Evolutionary conservation across 2,329 filamentous ascomycete genomes (phyloP).

Genomic region (Calonectria naviculata): DNA sequence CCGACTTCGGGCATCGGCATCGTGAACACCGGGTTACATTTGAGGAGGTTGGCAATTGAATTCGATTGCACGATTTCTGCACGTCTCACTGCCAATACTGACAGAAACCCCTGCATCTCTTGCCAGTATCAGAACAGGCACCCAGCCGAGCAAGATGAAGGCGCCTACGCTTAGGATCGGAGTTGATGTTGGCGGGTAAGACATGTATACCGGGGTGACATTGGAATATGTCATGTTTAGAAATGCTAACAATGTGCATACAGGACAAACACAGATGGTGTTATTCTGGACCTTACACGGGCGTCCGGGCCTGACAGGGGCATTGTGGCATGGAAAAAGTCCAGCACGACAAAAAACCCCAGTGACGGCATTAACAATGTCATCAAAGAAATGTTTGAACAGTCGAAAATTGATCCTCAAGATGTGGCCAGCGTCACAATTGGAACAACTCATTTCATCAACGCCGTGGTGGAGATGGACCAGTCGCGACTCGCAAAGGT

Average conservation of each 20-base stretch:
- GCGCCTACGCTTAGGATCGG: constrained; percentile 46
- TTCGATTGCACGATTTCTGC: neutral
- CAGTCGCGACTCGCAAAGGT: constrained; percentile 56
- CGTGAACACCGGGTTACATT: neutral
- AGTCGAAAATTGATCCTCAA: constrained; percentile 40
- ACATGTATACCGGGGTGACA: neutral
- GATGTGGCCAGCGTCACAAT: constrained; percentile 59
- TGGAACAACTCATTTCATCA: constrained; percentile 67
- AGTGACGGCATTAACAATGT: constrained; percentile 57
- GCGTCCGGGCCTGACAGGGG: constrained; percentile 48
- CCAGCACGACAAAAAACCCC: constrained; percentile 58
- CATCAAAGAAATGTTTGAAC: constrained; percentile 53
- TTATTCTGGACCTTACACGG: constrained; percentile 46
- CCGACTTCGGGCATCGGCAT: neutral
- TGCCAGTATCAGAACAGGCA: neutral
- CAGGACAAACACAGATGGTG: constrained; percentile 9
- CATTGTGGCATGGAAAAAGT: constrained; percentile 58
- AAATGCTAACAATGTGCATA: neutral
- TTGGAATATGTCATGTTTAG: neutral
- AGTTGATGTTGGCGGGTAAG: constrained; percentile 51
- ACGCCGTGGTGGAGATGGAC: constrained; percentile 65
- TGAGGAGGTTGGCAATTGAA: neutral
- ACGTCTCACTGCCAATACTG: neutral
- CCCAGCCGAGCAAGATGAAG: constrained; percentile 23
- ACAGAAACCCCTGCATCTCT: neutral